Base-by-base conservation (phyloP, 176 grass and related monocot species). In the Avena insularis region DNA sequence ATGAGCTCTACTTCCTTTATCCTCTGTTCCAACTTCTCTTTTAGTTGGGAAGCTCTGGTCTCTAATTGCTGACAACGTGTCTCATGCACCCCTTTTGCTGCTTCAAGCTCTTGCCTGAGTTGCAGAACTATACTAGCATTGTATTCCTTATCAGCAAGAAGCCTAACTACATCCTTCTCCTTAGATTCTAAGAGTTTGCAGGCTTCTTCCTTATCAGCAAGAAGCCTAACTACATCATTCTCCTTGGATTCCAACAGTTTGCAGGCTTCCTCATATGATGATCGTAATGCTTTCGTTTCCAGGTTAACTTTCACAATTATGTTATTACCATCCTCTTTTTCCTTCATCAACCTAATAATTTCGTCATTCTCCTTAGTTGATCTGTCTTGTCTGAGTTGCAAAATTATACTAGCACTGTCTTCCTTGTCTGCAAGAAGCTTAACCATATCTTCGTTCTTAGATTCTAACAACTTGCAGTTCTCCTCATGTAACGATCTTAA, bases 291-390 rank as follows among this genome's bases (percentile, higher is more conserved):
- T 86, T 94, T 82, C 67, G 88, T 54, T 86, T 92, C 86, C 56
- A 91, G 45, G 59, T 84, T 91, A 85, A 97, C 85, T 88, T 97
- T 92, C 47, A 81, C 54, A 92, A 92, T 88, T 69, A 25, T 82
- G 62, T 85, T 83, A 9, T 79, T 85, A 78, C 47, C 79, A 67
- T 97, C 88, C 54, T 92, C 90, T 71, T 91, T 97, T 57, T 93
- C 94, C 82, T 97, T 94, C 58, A 86, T 90, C 86, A 97, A 66
- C 71, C 71, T 92, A 85, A 46, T 71, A 72, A 94, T 61, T 20
- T 97, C 86, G 0, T 71, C 72, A 23, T 90, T 85, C 75, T 84
- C 76, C 88, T 53, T 43, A 63, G 77, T 79, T 48, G 86, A 88
- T 68, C 31, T 92, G 1, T 71, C 79, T 81, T 89, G 67, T 29